phyloP scores from a whole-genome alignment of 139 green algal genomes.

The Tetratostichococcus sp. region DNA sequence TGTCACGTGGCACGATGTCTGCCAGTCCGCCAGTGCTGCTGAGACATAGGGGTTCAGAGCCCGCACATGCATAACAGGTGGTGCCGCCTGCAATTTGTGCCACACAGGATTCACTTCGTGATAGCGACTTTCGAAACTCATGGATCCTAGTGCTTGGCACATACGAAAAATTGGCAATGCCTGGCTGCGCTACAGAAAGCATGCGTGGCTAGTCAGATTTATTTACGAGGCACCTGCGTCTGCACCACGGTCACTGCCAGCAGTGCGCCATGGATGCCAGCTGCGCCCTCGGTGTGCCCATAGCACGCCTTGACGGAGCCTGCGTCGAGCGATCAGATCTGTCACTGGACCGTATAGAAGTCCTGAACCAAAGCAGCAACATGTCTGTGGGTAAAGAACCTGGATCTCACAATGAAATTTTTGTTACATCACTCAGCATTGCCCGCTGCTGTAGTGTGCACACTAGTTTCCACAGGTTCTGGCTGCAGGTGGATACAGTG shows the following conservation, averaged over 20 bases:
- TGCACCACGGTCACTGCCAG: conserved; percentile 26
- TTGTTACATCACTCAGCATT: too few species aligned
- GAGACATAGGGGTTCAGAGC: conserved; percentile 60
- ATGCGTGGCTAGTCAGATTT: too few species aligned
- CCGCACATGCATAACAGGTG: conserved; percentile 50
- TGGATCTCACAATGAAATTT: too few species aligned
- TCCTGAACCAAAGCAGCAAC: background rate
- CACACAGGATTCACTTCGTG: too few species aligned
- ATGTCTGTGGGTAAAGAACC: background rate
- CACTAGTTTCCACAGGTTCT: too few species aligned
- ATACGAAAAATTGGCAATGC: too few species aligned
- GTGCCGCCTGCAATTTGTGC: conserved; percentile 23
- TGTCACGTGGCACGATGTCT: background rate
- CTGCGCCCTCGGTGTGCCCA: conserved; percentile 70
- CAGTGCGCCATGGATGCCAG: conserved; percentile 58
- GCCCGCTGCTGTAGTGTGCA: too few species aligned
- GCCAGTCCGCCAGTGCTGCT: conserved; percentile 8
- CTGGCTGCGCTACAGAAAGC: too few species aligned
- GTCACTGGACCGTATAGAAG: background rate
- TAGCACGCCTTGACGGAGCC: conserved; percentile 61
- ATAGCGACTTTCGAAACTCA: too few species aligned
- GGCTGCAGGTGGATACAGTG: too few species aligned
- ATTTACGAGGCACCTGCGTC: background rate
- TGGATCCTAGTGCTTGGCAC: too few species aligned
- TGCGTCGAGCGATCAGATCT: too few species aligned